A percentile compares a stretch with the other conserved stretches of the same genome.
These are phyloP conservation scores for Trichosporon inkin DNA, from an alignment of 1,284 basidiomycete species.

Conservation along the genomic window DNA sequence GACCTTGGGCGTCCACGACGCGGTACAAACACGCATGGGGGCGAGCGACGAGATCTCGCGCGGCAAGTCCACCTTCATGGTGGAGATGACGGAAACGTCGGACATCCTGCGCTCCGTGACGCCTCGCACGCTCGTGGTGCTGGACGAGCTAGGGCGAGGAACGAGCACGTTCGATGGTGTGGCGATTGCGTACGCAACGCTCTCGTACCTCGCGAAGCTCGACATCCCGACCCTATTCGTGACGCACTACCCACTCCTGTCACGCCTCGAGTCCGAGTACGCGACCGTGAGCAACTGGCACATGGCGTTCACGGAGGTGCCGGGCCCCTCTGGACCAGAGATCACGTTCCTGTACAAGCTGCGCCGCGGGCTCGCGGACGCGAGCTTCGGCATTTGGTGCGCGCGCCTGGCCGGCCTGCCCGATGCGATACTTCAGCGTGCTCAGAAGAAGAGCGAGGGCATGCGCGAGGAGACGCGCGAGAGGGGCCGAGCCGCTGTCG, in stretches of 20 bases:
- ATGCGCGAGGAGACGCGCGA: conserved; percentile 46
- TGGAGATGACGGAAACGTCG: conserved; percentile 89
- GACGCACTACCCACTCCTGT: conserved; percentile 76
- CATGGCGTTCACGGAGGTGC: conserved; percentile 67
- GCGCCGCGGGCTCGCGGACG: conserved; percentile 65
- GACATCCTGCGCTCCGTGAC: conserved; percentile 78
- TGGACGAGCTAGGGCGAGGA: conserved; percentile 60
- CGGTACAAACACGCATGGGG: conserved; percentile 66
- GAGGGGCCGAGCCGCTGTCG: conserved; percentile 14
- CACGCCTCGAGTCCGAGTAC: conserved; percentile 49
- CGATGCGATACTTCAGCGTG: conserved; percentile 61
- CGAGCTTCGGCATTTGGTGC: conserved; percentile 86
- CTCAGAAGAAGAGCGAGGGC: conserved; percentile 55
- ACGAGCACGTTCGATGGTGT: conserved; percentile 49
- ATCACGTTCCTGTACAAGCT: conserved; percentile 82
- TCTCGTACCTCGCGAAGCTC: conserved; percentile 65
- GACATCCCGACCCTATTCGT: conserved; percentile 85
- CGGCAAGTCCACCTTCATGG: conserved; percentile 90
- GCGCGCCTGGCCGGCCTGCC: conserved; percentile 77
- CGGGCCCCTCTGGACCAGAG: conserved; percentile 55
- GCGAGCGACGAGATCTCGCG: conserved; percentile 76
- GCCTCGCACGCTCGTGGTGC: conserved; percentile 68
- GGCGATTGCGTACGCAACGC: conserved; percentile 58
- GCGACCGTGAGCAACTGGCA: conserved; percentile 65
- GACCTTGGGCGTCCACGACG: conserved; percentile 71